phyloP scores from a whole-genome alignment of 23 red algal species.

The Chondrus crispus region DNA sequence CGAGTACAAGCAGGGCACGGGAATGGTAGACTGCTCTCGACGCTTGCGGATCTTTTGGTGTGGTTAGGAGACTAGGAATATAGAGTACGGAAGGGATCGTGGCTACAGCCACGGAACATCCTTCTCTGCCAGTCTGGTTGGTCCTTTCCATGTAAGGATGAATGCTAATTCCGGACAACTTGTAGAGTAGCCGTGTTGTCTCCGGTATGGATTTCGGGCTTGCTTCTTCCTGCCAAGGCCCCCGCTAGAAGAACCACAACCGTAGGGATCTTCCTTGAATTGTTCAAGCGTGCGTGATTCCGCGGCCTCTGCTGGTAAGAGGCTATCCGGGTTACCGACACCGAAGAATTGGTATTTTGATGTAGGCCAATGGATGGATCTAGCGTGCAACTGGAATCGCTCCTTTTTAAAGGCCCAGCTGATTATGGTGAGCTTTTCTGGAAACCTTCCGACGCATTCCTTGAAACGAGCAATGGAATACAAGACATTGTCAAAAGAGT shows the following conservation, averaged over 20 bases:
- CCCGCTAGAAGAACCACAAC: not conserved
- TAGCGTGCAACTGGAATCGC: conserved; percentile 47
- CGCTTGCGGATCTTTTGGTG: conserved; percentile 41
- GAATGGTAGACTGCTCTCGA: not conserved
- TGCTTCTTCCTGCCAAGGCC: conserved; percentile 29
- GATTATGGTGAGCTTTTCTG: conserved; percentile 46
- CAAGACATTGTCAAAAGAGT: conserved; percentile 84
- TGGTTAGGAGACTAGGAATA: conserved; percentile 43
- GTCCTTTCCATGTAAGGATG: conserved; percentile 27
- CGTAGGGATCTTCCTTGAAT: conserved; percentile 30
- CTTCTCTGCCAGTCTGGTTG: not conserved
- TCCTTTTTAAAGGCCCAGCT: conserved; percentile 62
- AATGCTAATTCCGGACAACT: conserved; percentile 19
- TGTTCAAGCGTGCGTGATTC: not conserved
- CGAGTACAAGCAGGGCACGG: not conserved
- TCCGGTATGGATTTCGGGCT: conserved; percentile 20
- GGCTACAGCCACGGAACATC: conserved; percentile 18
- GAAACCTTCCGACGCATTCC: conserved; percentile 38
- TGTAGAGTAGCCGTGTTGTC: conserved; percentile 26
- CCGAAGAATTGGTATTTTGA: conserved; percentile 37
- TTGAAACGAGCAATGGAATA: conserved; percentile 73
- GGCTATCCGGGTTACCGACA: conserved; percentile 31
- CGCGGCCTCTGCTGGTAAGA: not conserved
- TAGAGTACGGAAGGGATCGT: not conserved
- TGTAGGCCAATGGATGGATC: conserved; percentile 54